Base-by-base conservation (phyloP, 352 stramenopile genomes). In the Phytopythium delawarense region DNA sequence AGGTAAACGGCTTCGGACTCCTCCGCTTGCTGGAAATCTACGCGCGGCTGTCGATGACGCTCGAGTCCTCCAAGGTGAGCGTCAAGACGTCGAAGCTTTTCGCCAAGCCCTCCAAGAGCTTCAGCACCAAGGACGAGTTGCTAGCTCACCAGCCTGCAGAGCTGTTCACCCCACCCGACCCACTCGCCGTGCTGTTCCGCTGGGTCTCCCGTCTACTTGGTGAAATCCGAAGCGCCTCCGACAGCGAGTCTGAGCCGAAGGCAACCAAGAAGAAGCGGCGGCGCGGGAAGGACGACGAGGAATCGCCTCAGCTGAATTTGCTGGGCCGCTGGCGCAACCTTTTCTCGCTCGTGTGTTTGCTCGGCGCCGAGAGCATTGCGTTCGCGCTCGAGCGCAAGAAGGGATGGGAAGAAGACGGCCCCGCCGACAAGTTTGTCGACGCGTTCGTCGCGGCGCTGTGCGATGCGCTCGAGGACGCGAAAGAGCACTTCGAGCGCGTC, bases 11-110 rank as follows among this genome's bases (percentile, higher is more conserved):
- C 5, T 89, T 91, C 39, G 75, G 76, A 4, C 71, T 92, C 23
- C 64, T 91, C 45, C 79, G 84, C 1, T 70, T 92, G 32, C 21
- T 92, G 13, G 84, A 92, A 60, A 74, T 92, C 7, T 90, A 91
- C 58, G 78, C 72, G 9, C 88, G 88, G 53, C 67, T 90, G 13
- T 53, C 77, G 1, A 58, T 91, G 45, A 75, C 87, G 59, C 61
- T 71, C 12, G 78, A 88, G 58, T 86, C 70, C 25, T 68, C 74
- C 0, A 71, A 75, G 32, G 81, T 91, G 7, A 79, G 60, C 18
- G 68, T 87, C 18, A 69, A 78, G 55, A 81, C 78, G 13, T 74
- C 76, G 2, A 62, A 74, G 52, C 63, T 92, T 6, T 61, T 74
- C 21, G 67, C 77, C 35, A 88, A 85, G 60, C 67, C 59, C 28